phyloP scores from a whole-genome alignment of 768 basidiomycete genomes.

The Phaeolepiota aurea region DNA sequence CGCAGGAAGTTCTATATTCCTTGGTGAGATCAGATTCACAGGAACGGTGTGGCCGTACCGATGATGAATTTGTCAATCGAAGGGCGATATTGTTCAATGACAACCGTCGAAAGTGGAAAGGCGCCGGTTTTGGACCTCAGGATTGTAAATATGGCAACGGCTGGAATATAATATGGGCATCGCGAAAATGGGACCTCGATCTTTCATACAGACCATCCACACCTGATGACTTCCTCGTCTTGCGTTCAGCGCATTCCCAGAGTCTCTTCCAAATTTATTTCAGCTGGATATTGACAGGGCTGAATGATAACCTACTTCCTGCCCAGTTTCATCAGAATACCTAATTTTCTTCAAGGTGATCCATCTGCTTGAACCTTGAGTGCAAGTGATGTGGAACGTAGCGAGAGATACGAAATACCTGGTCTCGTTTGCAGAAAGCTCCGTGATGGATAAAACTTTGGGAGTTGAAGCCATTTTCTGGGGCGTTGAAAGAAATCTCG shows the following conservation, averaged over 20 bases:
- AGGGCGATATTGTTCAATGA: conserved; percentile 91
- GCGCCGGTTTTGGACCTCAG: conserved; percentile 65
- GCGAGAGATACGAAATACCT: conserved; percentile 29
- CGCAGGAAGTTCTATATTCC: conserved; percentile 26
- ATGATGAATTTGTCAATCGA: conserved; percentile 72
- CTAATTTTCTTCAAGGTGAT: conserved; percentile 74
- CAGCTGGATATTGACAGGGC: background rate
- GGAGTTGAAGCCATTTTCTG: conserved; percentile 22
- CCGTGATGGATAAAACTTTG: conserved; percentile 42
- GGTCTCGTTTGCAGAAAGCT: conserved; percentile 46
- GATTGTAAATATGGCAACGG: conserved; percentile 78
- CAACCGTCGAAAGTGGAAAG: conserved; percentile 69
- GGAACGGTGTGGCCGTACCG: conserved; percentile 30
- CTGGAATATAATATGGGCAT: conserved; percentile 25
- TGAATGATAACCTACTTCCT: conserved; percentile 35
- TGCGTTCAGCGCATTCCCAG: conserved; percentile 90
- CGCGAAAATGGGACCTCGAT: background rate
- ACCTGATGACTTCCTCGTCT: conserved; percentile 65
- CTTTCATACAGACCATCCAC: conserved; percentile 59
- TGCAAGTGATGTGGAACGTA: background rate
- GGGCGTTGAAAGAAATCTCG: too few relatives aligned
- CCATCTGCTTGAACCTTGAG: conserved; percentile 47
- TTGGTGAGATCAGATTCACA: background rate
- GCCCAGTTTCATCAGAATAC: conserved; percentile 73
- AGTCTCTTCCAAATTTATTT: conserved; percentile 36